Conservation (phyloP, 2,329 filamentous ascomycete species). For the Periglandula ipomoeae region DNA sequence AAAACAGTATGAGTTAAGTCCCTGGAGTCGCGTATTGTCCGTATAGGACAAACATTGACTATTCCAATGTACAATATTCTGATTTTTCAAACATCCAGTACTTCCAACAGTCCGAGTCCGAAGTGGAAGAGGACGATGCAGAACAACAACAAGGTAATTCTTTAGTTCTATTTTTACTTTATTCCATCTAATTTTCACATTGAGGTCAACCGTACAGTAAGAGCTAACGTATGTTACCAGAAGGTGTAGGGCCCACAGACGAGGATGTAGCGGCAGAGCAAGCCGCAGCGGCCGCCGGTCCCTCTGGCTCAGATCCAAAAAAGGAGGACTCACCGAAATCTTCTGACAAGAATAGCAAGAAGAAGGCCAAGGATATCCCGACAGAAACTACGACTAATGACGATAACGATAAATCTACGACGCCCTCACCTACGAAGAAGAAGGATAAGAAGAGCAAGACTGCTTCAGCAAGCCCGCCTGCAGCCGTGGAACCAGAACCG, state of each 20-base stretch:
- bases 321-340: slow-evolving; percentile 7
- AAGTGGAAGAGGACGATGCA: slow-evolving; percentile 23
- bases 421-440: slow-evolving; percentile 13
- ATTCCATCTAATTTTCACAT: no score
- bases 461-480: neutral
- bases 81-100: slow-evolving; percentile 35
- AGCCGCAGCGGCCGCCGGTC: neutral
- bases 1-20: slow-evolving; percentile 33
- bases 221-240: neutral
- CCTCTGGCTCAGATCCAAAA: slow-evolving; percentile 2
- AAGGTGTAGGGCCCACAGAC: neutral
- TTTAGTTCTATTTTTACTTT: neutral
- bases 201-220: neutral
- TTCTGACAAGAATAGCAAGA: slow-evolving; percentile 9
- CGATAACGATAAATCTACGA: slow-evolving; percentile 7
- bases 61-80: slow-evolving; percentile 29
- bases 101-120: slow-evolving; percentile 29
- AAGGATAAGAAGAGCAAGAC: slow-evolving; percentile 13
- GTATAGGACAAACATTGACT: slow-evolving; percentile 29
- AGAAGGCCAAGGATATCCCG: slow-evolving; percentile 9
- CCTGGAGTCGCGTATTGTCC: slow-evolving; percentile 29
- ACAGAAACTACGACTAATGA: slow-evolving; percentile 12
- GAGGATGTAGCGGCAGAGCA: slow-evolving; percentile 4
- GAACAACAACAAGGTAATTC: slow-evolving; percentile 12
- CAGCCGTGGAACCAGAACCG: slow-evolving; percentile 2